Evolutionary conservation across 192 early-diverging fungal genomes (phyloP).

Genomic region (Linnemannia hyalina): DNA sequence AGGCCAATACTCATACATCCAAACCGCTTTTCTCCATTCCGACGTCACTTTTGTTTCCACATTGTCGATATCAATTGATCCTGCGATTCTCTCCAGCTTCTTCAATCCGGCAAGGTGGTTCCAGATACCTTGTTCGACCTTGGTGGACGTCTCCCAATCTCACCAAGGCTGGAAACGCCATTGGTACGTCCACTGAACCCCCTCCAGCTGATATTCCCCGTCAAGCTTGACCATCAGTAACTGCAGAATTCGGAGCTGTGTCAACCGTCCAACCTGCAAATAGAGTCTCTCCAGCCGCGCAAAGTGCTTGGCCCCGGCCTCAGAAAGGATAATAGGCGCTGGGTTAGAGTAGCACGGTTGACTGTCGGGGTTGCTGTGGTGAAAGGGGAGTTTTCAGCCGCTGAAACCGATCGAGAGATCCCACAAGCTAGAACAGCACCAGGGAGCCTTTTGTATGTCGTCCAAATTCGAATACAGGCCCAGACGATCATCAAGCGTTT

Average conservation of each 20-base stretch:
- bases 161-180: not conserved
- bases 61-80: not conserved
- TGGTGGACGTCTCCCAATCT: not conserved
- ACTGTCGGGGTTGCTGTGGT: not conserved
- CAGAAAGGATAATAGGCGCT: not conserved
- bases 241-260: not conserved
- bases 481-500: not conserved
- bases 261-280: not conserved
- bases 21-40: not conserved
- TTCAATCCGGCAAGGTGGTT: not conserved
- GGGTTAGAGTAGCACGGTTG: not conserved
- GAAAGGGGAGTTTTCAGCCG: not conserved
- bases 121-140: not conserved
- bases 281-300: not conserved
- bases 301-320: not conserved
- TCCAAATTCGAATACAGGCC: not conserved
- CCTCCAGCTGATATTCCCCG: not conserved
- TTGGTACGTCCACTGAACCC: not conserved
- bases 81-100: not conserved
- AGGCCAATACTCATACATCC: not conserved
- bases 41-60: not conserved
- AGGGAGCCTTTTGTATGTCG: not conserved
- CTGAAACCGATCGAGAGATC: not conserved
- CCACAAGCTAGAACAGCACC: not conserved
- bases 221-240: not conserved